Evolutionary conservation across 495 filamentous ascomycete species (phyloP).

Genomic region (Venustampulla echinocandica): DNA sequence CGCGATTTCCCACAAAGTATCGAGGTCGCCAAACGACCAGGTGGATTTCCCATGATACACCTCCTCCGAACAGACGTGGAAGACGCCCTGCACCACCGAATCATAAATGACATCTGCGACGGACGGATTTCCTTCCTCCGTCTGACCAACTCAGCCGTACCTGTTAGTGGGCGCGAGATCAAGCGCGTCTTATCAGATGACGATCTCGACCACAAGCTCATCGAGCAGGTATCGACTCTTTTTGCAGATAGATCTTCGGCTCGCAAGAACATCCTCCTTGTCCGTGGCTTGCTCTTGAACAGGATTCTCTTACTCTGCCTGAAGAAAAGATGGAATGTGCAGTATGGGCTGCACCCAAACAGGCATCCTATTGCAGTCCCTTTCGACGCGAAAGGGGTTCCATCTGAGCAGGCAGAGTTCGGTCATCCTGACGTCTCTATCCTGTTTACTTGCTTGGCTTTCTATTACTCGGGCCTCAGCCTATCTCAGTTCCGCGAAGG

Average conservation of each 20-base stretch:
- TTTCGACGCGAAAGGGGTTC: conserved; percentile 41
- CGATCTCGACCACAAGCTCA: conserved; percentile 15
- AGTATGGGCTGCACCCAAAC: conserved; percentile 33
- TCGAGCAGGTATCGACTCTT: conserved; percentile 18
- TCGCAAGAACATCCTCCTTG: conserved; percentile 30
- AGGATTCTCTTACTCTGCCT: conserved; percentile 32
- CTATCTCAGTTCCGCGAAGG: conserved; percentile 32
- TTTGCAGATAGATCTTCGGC: conserved; percentile 27
- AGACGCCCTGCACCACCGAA: conserved; percentile 29
- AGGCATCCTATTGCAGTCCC: conserved; percentile 34
- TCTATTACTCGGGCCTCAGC: conserved; percentile 42
- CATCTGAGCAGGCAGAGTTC: conserved; percentile 41
- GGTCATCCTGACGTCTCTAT: conserved; percentile 50
- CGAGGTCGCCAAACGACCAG: conserved; percentile 31
- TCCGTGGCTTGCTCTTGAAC: conserved; percentile 33
- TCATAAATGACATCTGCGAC: conserved; percentile 31
- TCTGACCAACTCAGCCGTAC: conserved; percentile 16
- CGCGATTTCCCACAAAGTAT: conserved; percentile 33
- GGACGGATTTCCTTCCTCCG: conserved; percentile 26
- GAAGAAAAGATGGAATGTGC: conserved; percentile 39
- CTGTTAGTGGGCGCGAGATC: conserved; percentile 16
- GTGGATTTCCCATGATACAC: conserved; percentile 36
- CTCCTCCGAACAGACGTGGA: conserved; percentile 38
- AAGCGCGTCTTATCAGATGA: conserved; percentile 24
- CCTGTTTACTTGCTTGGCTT: conserved; percentile 42